Evolutionary conservation across 2,329 filamentous ascomycete species (phyloP).

Genomic region (Fusarium sambucinum): DNA sequence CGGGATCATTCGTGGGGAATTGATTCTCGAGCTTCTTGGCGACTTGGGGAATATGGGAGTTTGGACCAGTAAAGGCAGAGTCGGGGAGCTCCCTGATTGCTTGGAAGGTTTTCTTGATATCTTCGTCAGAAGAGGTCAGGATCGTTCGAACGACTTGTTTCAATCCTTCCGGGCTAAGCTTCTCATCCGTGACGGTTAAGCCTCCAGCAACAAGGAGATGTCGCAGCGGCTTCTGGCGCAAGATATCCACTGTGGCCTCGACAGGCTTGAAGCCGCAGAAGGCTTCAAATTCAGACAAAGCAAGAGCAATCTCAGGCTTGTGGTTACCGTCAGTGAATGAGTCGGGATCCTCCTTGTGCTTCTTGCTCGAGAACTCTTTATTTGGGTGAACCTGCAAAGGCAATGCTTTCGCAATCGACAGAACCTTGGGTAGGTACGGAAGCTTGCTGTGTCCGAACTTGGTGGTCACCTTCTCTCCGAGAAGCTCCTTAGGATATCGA

Average conservation of each 20-base stretch:
- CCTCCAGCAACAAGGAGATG: conserved; percentile 38
- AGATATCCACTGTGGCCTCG: conserved; percentile 67
- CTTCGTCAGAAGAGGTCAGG: conserved; percentile 63
- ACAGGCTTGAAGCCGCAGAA: conserved; percentile 81
- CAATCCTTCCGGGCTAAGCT: conserved; percentile 63
- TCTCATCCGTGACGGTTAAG: conserved; percentile 46
- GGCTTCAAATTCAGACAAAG: conserved; percentile 77
- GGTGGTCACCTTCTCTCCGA: conserved; percentile 71
- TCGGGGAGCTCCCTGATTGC: conserved; percentile 53
- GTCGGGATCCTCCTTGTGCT: conserved; percentile 73
- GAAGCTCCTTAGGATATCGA: conserved; percentile 69
- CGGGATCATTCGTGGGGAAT: conserved; percentile 73
- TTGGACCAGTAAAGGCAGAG: conserved; percentile 60
- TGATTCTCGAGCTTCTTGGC: conserved; percentile 73
- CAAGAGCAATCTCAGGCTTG: conserved; percentile 84
- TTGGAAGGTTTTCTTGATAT: conserved; percentile 39
- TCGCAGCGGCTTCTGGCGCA: conserved; percentile 59
- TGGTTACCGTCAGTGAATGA: conserved; percentile 80
- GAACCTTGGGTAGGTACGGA: conserved; percentile 79
- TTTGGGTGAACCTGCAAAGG: conserved; percentile 82
- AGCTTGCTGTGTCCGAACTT: conserved; percentile 72
- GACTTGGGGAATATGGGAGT: conserved; percentile 72
- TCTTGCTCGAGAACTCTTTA: conserved; percentile 71
- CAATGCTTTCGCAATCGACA: conserved; percentile 80
- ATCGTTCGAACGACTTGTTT: conserved; percentile 65